Base-by-base conservation (phyloP, 2,329 filamentous ascomycete species). In the Beauveria scarabaeidicola region DNA sequence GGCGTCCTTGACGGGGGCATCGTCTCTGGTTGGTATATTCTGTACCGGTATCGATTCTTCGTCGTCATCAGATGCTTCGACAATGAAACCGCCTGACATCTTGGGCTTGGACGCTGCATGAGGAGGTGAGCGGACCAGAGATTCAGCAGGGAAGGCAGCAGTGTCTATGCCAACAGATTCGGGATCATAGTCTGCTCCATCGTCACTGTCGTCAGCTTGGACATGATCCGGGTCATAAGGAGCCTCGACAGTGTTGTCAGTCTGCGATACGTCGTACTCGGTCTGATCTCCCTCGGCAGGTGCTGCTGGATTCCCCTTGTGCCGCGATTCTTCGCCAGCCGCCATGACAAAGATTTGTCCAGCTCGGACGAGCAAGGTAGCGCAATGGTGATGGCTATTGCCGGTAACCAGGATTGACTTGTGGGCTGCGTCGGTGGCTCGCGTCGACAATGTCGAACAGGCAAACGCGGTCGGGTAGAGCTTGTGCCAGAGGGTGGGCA, bases 11-110 rank as follows among this genome's bases (percentile, higher is more conserved):
- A 46, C 36, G 15, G 32, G 17, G 5, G 50, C 58, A 38, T 63
- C 54, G 56, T 61, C 60, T 59, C 63, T 63, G 43, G 38, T 41
- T 2, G 61, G 63, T 21, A 57, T 63, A 21, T 19, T 25, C 10
- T 48, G 55, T 3, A 19, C 32, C 23, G 50, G 38, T 38, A 27
- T 51, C 13, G 52, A 53, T 40, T 64, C 63, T 15, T 62, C 52
- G 19, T 64, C 57, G 17, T 82, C 81, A 64, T 85, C 82, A 32
- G 81, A 84, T 58, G 80, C 82, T 69, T 79, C 81, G 66, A 84
- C 77, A 68, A 85, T 72, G 72, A 85, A 85, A 48, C 82, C 82
- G 46, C 81, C 82, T 25, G 80, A 78, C 62, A 78, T 82, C 70
- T 83, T 83, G 38, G 80, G 84, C 71, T 87, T 87, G 61, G 72